Conservation (phyloP, 2,329 filamentous ascomycete genomes). For the Epichloe scottii region DNA sequence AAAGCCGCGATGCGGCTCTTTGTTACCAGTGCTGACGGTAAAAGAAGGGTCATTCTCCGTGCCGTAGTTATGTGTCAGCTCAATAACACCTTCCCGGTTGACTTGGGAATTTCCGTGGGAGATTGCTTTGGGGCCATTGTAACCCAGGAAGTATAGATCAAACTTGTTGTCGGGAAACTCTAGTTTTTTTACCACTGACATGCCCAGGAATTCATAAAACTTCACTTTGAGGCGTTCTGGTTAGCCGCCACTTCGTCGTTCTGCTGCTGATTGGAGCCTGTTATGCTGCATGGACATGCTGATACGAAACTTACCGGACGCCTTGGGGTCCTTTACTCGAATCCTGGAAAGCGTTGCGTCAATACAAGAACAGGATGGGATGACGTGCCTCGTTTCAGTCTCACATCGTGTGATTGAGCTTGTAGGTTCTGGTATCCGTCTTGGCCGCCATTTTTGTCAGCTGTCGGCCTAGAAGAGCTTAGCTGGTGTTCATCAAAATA, state of each 20-base stretch:
- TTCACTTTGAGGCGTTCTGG: conserved; percentile 43
- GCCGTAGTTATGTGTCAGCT: conserved; percentile 76
- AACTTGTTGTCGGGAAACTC: conserved; percentile 82
- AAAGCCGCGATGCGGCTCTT: conserved; percentile 72
- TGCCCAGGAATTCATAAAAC: conserved; percentile 87
- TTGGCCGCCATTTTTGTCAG: conserved; percentile 44
- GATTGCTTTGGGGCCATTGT: conserved; percentile 63
- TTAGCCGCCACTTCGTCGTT: background rate
- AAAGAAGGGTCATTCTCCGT: conserved; percentile 76
- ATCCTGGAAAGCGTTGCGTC: conserved; percentile 42
- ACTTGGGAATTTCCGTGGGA: conserved; percentile 59
- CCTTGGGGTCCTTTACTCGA: conserved; percentile 87
- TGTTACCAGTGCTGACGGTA: conserved; percentile 77
- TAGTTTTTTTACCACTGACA: conserved; percentile 71
- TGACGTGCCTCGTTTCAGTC: conserved; percentile 9
- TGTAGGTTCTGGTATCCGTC: conserved; percentile 67
- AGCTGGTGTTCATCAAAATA: background rate
- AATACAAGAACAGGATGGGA: background rate
- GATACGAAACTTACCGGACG: conserved; percentile 40
- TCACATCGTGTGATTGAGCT: conserved; percentile 81
- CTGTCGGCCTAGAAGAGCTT: conserved; percentile 2
- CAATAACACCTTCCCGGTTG: conserved; percentile 81
- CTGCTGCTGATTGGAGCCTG: background rate
- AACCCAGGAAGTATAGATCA: conserved; percentile 89
- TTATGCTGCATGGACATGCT: too few relatives aligned